Conservation (phyloP, 2,329 filamentous ascomycete genomes). For the Cytospora leucostoma region DNA sequence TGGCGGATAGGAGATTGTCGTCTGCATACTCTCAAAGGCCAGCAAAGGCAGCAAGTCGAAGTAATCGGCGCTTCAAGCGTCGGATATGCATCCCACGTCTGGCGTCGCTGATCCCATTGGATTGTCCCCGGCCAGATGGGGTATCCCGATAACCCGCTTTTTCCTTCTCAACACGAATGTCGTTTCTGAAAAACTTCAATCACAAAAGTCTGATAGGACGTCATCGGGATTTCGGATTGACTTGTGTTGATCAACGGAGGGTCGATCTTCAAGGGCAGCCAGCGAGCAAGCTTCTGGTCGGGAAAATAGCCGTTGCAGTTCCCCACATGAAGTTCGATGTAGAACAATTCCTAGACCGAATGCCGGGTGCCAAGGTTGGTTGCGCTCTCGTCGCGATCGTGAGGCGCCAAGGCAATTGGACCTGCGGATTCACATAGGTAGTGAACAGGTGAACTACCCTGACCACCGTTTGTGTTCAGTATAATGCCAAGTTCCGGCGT, state of each 20-base stretch:
- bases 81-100: background rate
- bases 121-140: background rate
- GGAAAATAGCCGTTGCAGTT: background rate
- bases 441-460: background rate
- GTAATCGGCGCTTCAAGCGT: background rate
- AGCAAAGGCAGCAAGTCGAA: background rate
- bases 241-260: background rate
- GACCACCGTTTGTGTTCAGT: background rate
- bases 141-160: background rate
- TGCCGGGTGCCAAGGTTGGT: background rate
- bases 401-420: background rate
- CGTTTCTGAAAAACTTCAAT: background rate
- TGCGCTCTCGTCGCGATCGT: background rate
- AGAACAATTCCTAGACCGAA: background rate
- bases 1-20: background rate
- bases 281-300: background rate
- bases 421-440: background rate
- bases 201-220: background rate
- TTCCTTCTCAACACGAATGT: background rate
- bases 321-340: background rate
- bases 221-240: background rate
- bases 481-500: background rate
- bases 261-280: background rate
- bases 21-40: background rate
- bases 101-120: background rate